Percentiles rank a stretch among this genome's conserved stretches.
These are phyloP conservation scores for Phaeosphaeriaceae sp. DNA, from an alignment of 2,329 filamentous ascomycete genomes.

Conservation along the genomic window DNA sequence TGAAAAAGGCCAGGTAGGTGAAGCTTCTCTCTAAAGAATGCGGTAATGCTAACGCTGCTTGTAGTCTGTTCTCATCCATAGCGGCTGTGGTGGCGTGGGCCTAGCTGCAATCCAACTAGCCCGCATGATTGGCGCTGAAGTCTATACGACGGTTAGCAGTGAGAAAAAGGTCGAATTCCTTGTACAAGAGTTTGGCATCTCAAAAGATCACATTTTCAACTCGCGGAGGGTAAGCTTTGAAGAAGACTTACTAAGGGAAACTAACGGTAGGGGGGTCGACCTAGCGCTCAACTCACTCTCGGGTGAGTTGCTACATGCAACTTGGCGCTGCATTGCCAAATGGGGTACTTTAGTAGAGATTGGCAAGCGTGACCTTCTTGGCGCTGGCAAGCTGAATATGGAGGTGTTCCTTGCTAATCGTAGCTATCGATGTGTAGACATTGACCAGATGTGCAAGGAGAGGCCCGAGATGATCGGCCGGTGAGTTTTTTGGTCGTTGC, in stretches of 20 bases:
- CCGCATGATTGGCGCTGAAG: constrained; percentile 10
- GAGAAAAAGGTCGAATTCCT: constrained; percentile 26
- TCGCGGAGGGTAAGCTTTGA: constrained; percentile 32
- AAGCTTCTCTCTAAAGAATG: no score
- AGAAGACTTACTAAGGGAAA: constrained; percentile 23
- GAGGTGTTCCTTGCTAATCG: constrained; percentile 4
- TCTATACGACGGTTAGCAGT: constrained; percentile 22
- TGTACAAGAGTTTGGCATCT: constrained; percentile 21
- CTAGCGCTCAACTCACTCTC: constrained; percentile 39
- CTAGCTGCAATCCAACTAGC: constrained; percentile 10
- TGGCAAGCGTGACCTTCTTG: constrained; percentile 25
- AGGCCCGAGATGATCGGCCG: neutral
- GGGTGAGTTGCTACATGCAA: constrained; percentile 40
- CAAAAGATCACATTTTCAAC: constrained; percentile 37
- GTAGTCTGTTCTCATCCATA: constrained; percentile 17
- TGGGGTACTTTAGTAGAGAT: constrained; percentile 26
- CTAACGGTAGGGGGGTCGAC: constrained; percentile 43
- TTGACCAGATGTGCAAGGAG: neutral
- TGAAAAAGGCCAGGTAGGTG: constrained; percentile 3
- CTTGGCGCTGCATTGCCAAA: constrained; percentile 53
- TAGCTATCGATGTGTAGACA: neutral
- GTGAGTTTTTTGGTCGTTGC: no score
- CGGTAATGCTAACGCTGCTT: no score
- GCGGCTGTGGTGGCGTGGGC: constrained; percentile 24
- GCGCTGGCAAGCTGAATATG: constrained; percentile 5